phyloP scores from a whole-genome alignment of 139 green algal species.

The Pseudopediastrum boryanum region DNA sequence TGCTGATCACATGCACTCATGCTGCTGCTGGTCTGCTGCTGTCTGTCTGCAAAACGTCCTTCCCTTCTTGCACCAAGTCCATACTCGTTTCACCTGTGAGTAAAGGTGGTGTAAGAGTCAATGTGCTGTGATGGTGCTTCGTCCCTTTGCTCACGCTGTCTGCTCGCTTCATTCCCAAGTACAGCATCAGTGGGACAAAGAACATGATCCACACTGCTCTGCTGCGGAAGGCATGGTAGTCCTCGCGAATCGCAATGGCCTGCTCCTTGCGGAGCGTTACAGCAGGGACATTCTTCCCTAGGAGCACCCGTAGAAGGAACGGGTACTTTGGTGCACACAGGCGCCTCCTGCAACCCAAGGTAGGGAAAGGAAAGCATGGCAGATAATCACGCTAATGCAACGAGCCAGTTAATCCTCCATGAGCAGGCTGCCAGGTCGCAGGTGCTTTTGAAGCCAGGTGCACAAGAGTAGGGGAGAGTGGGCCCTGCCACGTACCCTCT shows the following conservation, averaged over 20 bases:
- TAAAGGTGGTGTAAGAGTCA: conserved; percentile 71
- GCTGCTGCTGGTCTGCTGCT: background rate
- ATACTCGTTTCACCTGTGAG: conserved; percentile 57
- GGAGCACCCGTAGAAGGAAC: conserved; percentile 64
- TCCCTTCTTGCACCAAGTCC: background rate
- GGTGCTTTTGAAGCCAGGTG: background rate
- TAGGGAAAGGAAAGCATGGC: background rate
- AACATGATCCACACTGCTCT: conserved; percentile 59
- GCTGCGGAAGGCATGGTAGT: conserved; percentile 92
- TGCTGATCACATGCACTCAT: background rate
- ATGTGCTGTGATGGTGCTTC: background rate
- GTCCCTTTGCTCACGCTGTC: conserved; percentile 23
- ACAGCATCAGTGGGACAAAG: conserved; percentile 41
- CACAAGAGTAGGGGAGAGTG: background rate
- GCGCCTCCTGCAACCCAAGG: conserved; percentile 15
- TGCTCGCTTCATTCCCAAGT: conserved; percentile 58
- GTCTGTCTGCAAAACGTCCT: background rate
- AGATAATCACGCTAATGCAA: background rate
- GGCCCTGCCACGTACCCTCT: background rate
- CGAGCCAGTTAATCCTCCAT: too few species aligned
- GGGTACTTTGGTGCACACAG: conserved; percentile 46
- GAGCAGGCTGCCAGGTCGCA: background rate
- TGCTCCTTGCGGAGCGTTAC: conserved; percentile 64
- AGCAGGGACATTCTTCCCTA: conserved; percentile 61
- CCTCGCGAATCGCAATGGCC: conserved; percentile 78